Percentiles rank a stretch among this genome's conserved stretches.
phyloP scores from a whole-genome alignment of 2,329 filamentous ascomycete species.

The Mariannaea elegans region DNA sequence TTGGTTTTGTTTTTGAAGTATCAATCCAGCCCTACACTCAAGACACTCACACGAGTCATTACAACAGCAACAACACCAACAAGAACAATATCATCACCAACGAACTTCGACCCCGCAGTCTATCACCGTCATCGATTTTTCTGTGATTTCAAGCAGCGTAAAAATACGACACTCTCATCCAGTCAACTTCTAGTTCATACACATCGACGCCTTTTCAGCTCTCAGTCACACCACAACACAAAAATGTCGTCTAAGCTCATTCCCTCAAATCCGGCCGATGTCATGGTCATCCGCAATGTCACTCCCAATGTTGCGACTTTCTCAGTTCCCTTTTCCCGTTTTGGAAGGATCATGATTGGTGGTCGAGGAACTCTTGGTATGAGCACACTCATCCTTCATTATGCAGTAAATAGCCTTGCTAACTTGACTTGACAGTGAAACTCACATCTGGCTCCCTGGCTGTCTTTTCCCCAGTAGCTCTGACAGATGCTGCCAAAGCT shows the following conservation, averaged over 20 bases:
- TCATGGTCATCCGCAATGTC: slow-evolving; percentile 90
- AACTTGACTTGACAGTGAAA: slow-evolving; percentile 64
- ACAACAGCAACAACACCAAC: too few species aligned
- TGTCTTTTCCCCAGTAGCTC: slow-evolving; percentile 89
- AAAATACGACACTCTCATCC: background rate
- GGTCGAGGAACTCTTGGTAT: slow-evolving; percentile 86
- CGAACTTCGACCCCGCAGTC: background rate
- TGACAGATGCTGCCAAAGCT: slow-evolving; percentile 77
- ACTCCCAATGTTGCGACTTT: slow-evolving; percentile 81
- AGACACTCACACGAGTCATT: too few species aligned
- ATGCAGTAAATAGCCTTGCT: background rate
- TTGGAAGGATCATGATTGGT: slow-evolving; percentile 82
- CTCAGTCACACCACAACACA: slow-evolving; percentile 22
- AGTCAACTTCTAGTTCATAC: background rate
- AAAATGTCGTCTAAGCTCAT: slow-evolving; percentile 71
- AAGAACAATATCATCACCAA: background rate
- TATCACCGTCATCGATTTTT: background rate
- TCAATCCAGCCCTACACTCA: background rate
- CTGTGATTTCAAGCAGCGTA: background rate
- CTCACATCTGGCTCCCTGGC: slow-evolving; percentile 81
- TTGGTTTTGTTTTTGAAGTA: background rate
- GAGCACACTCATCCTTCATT: slow-evolving; percentile 23
- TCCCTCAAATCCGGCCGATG: slow-evolving; percentile 75
- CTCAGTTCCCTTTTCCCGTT: slow-evolving; percentile 85
- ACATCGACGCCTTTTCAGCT: slow-evolving; percentile 19